Evolutionary conservation across 768 basidiomycete species (phyloP).

Genomic region (Cystobasidium onofrii): DNA sequence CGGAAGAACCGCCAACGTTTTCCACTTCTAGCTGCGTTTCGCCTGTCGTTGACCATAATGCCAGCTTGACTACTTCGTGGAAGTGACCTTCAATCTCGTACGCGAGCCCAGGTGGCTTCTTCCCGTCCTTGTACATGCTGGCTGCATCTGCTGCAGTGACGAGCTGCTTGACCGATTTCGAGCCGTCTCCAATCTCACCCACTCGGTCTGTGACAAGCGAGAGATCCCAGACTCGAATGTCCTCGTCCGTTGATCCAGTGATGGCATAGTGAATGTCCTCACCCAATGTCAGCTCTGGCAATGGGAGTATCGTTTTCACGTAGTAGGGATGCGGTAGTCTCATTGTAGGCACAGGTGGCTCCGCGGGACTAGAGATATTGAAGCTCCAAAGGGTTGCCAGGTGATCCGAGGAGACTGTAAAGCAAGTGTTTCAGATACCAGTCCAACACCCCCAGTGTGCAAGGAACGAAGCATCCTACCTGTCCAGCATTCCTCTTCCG

Average conservation of each 20-base stretch:
- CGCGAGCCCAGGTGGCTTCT: constrained; percentile 48
- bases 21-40: not conserved
- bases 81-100: constrained; percentile 74
- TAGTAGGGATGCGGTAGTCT: constrained; percentile 54
- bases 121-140: not conserved
- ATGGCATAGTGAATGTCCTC: constrained; percentile 67
- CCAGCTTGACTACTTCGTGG: constrained; percentile 73
- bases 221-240: constrained; percentile 70
- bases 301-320: constrained; percentile 62
- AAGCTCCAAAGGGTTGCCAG: constrained; percentile 58
- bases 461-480: constrained; percentile 57
- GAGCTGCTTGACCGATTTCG: not conserved
- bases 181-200: constrained; percentile 49
- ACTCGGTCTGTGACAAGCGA: constrained; percentile 55
- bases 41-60: not conserved
- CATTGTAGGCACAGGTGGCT: constrained; percentile 35
- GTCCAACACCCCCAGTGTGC: too few relatives aligned
- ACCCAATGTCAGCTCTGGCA: constrained; percentile 48
- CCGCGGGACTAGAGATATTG: constrained; percentile 46
- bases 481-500: constrained; percentile 59
- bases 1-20: not conserved
- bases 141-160: constrained; percentile 23
- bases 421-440: not conserved
- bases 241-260: constrained; percentile 69
- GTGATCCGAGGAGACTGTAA: constrained; percentile 82